phyloP scores from a whole-genome alignment of 495 filamentous ascomycete species.

The Acidomyces sp. region DNA sequence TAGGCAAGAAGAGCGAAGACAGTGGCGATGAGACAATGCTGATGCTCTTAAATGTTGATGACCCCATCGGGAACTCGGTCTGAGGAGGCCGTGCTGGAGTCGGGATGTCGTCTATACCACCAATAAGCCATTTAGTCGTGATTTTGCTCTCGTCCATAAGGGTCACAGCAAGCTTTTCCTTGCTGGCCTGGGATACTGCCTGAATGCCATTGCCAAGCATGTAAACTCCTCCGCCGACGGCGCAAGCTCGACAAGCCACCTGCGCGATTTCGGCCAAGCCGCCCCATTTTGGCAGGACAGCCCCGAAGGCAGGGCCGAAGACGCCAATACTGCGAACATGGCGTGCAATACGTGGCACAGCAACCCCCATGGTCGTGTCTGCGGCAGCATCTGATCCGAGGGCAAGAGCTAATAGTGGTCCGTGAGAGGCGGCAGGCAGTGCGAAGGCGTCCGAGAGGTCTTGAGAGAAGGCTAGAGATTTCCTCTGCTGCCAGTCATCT shows the following conservation, averaged over 20 bases:
- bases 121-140: slow-evolving; percentile 44
- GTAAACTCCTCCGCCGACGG: slow-evolving; percentile 84
- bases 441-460: slow-evolving; percentile 63
- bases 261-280: slow-evolving; percentile 85
- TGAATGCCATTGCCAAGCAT: slow-evolving; percentile 58
- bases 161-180: slow-evolving; percentile 24
- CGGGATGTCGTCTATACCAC: slow-evolving; percentile 20
- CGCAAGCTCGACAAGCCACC: slow-evolving; percentile 80
- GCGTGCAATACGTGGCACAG: slow-evolving; percentile 55
- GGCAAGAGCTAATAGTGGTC: slow-evolving; percentile 65
- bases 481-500: slow-evolving; percentile 36
- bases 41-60: slow-evolving; percentile 31
- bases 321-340: slow-evolving; percentile 79
- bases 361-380: slow-evolving; percentile 49
- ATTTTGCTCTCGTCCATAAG: slow-evolving; percentile 50
- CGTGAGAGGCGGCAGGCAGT: slow-evolving; percentile 53
- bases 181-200: background rate
- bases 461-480: slow-evolving; percentile 40
- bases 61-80: slow-evolving; percentile 1
- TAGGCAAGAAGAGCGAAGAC: slow-evolving; percentile 49
- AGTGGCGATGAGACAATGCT: slow-evolving; percentile 59
- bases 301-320: slow-evolving; percentile 75
- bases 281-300: slow-evolving; percentile 82
- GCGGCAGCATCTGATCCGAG: slow-evolving; percentile 47
- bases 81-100: slow-evolving; percentile 22